These are phyloP conservation scores for Nicotiana undulata DNA, from an alignment of 257 asterid genomes.

Conservation along the genomic window DNA sequence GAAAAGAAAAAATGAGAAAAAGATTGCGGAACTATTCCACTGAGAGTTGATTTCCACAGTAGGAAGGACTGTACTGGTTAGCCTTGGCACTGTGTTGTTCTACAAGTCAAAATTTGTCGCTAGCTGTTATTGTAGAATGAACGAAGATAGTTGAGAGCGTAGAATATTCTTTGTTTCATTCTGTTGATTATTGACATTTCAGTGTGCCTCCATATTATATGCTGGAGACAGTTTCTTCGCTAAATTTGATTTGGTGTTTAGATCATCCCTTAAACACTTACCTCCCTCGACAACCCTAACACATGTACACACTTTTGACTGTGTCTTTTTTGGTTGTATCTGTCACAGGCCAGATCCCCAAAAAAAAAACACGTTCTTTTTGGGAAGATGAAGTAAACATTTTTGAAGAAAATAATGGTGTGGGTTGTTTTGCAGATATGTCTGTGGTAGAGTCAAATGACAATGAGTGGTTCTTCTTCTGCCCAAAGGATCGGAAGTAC, in stretches of 20 bases:
- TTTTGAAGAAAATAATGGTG: neutral
- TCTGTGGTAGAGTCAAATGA: conserved; percentile 68
- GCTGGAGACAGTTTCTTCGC: neutral
- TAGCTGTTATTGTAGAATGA: neutral
- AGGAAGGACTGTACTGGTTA: neutral
- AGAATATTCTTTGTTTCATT: neutral
- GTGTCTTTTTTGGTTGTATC: neutral
- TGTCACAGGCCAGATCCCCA: neutral
- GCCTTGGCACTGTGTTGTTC: neutral
- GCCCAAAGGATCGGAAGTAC: conserved; percentile 95
- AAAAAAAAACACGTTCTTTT: neutral
- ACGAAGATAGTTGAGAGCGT: neutral
- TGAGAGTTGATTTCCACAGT: neutral
- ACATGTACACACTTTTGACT: neutral
- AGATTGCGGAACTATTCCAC: neutral
- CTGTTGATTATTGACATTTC: neutral
- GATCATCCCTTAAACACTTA: neutral
- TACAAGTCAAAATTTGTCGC: neutral
- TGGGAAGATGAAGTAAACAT: neutral
- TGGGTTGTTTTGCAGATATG: conserved; percentile 47
- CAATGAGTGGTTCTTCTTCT: conserved; percentile 98
- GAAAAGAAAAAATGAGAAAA: neutral
- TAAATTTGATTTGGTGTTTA: neutral
- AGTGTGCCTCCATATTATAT: neutral
- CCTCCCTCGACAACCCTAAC: neutral